These are phyloP conservation scores for Sporisorium graminicola DNA, from an alignment of 1,284 basidiomycete species.

Conservation along the genomic window DNA sequence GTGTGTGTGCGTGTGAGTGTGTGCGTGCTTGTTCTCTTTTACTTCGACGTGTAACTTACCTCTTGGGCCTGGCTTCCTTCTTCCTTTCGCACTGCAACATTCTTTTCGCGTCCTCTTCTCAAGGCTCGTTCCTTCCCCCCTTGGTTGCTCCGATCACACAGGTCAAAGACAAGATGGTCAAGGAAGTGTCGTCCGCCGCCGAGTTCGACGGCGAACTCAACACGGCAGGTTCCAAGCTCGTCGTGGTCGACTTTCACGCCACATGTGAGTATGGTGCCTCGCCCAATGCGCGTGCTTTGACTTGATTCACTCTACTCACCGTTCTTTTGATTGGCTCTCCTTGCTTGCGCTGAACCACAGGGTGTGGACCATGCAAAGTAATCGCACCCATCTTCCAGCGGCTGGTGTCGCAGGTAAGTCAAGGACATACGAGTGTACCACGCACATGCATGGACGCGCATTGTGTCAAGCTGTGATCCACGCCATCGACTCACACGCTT, in stretches of 20 bases:
- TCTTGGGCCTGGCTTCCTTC: too few relatives aligned
- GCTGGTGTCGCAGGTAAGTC: slow-evolving; percentile 36
- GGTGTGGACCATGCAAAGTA: slow-evolving; percentile 54
- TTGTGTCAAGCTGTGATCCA: neutral
- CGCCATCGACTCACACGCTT: neutral
- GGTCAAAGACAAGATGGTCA: slow-evolving; percentile 39
- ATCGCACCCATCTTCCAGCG: slow-evolving; percentile 45
- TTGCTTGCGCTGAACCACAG: slow-evolving; percentile 11
- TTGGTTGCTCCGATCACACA: neutral
- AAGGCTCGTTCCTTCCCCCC: neutral
- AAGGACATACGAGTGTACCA: too few relatives aligned
- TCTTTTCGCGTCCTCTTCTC: neutral
- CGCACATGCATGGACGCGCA: neutral
- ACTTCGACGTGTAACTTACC: neutral
- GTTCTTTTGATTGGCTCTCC: neutral
- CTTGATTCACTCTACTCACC: neutral
- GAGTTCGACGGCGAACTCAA: slow-evolving; percentile 49
- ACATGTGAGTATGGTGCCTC: slow-evolving; percentile 32
- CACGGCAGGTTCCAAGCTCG: slow-evolving; percentile 44
- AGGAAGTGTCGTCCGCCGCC: slow-evolving; percentile 39
- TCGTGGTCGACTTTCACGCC: slow-evolving; percentile 56
- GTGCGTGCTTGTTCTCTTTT: neutral
- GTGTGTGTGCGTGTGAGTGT: neutral
- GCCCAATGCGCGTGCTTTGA: neutral
- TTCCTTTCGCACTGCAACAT: neutral